A percentile compares a stretch with the other conserved stretches of the same genome.
These are phyloP conservation scores for Fusarium liriodendri DNA, from an alignment of 2,329 filamentous ascomycete genomes.

Conservation along the genomic window DNA sequence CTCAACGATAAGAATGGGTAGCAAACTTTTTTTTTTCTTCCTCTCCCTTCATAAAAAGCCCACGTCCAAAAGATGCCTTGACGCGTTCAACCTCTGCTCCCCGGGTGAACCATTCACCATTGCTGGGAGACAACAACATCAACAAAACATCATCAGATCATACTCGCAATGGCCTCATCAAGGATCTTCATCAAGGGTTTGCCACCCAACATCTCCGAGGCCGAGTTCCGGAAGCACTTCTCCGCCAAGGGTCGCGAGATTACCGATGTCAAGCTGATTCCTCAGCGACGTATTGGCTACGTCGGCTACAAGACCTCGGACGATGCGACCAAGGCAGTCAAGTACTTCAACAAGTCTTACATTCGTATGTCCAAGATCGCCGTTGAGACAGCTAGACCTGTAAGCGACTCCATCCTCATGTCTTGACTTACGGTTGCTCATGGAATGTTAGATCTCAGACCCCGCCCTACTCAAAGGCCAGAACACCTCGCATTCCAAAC, in stretches of 20 bases:
- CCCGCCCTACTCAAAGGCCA: conserved; percentile 49
- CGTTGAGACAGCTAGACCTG: conserved; percentile 88
- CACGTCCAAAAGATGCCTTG: conserved; percentile 42
- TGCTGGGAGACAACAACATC: conserved; percentile 28
- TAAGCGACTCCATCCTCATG: conserved; percentile 54
- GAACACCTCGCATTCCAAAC: conserved; percentile 40
- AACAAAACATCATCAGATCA: conserved; percentile 10
- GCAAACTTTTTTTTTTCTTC: conserved; percentile 46
- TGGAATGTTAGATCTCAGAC: conserved; percentile 60
- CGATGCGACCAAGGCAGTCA: conserved; percentile 84
- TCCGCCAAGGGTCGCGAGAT: conserved; percentile 76
- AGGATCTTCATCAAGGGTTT: conserved; percentile 84
- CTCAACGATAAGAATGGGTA: conserved; percentile 43
- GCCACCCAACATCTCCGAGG: conserved; percentile 85
- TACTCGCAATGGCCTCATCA: conserved; percentile 67
- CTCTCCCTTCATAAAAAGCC: conserved; percentile 40
- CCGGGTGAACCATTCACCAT: conserved; percentile 42
- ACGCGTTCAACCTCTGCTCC: conserved; percentile 31
- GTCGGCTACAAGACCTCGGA: conserved; percentile 89
- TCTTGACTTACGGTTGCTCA: conserved; percentile 44
- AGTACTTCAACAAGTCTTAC: conserved; percentile 95
- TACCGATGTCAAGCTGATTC: conserved; percentile 93
- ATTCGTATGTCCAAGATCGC: conserved; percentile 95
- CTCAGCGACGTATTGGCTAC: conserved; percentile 92
- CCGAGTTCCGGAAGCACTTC: conserved; percentile 91